Conservation (phyloP, 345 rosid genomes). For the Mangifera indica region DNA sequence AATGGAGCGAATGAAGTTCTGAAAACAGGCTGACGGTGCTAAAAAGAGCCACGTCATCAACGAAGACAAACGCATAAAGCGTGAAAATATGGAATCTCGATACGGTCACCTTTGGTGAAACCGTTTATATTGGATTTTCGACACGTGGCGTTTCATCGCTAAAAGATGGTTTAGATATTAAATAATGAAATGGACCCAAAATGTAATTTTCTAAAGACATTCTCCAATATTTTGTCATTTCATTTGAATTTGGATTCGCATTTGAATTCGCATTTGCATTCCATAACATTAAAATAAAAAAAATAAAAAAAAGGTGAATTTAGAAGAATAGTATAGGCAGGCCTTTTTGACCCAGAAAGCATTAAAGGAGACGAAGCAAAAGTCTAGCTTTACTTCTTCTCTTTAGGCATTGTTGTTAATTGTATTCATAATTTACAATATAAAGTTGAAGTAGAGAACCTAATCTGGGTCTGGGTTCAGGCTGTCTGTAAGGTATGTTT, state of each 20-base stretch:
- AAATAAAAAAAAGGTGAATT: constrained; percentile 16
- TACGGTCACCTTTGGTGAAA: constrained; percentile 24
- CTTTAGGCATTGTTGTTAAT: not conserved
- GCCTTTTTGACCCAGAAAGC: constrained; percentile 34
- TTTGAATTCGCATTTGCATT: constrained; percentile 19
- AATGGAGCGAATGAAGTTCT: constrained; percentile 31
- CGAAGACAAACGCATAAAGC: constrained; percentile 48
- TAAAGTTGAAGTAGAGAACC: not conserved
- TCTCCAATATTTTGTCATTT: constrained; percentile 3
- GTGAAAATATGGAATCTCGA: constrained; percentile 44
- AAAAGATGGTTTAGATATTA: constrained; percentile 21
- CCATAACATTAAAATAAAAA: too few species aligned
- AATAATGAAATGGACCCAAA: constrained; percentile 17
- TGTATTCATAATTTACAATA: not conserved
- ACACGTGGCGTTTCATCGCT: constrained; percentile 31
- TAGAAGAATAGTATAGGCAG: constrained; percentile 16
- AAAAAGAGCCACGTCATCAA: constrained; percentile 56
- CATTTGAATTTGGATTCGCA: constrained; percentile 27
- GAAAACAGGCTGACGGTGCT: constrained; percentile 41
- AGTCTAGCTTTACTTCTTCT: constrained; percentile 9
- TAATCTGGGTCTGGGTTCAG: not conserved
- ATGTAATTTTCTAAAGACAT: too few species aligned
- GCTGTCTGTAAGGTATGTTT: constrained; percentile 24
- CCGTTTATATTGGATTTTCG: not conserved
- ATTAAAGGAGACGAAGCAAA: constrained; percentile 19